A percentile compares a stretch with the other conserved stretches of the same genome.
Evolutionary conservation across 495 filamentous ascomycete species (phyloP).

Genomic region (Neurospora tetraspora): DNA sequence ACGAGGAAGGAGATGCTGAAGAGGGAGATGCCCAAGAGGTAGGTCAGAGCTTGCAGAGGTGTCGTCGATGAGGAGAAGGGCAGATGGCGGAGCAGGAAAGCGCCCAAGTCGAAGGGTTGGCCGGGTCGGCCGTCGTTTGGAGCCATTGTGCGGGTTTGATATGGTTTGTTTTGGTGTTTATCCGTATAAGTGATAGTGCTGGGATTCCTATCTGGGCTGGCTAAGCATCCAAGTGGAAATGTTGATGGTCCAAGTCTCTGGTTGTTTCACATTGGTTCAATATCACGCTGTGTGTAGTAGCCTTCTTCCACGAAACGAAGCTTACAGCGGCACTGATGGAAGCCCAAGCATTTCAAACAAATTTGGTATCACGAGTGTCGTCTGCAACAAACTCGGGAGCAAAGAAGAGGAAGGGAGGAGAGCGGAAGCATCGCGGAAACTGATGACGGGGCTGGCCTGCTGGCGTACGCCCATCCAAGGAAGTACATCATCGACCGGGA

Average conservation of each 20-base stretch:
- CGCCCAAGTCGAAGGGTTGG: not conserved
- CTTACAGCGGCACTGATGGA: not conserved
- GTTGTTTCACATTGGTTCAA: not conserved
- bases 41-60: conserved; percentile 65
- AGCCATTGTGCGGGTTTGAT: not conserved
- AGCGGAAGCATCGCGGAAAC: not conserved
- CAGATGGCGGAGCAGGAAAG: conserved; percentile 31
- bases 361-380: not conserved
- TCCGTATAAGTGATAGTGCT: not conserved
- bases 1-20: conserved; percentile 97
- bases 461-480: not conserved
- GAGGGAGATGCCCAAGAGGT: conserved; percentile 80
- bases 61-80: conserved; percentile 52
- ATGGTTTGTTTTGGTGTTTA: not conserved
- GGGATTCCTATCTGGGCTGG: not conserved
- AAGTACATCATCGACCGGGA: not conserved
- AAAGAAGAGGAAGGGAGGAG: not conserved
- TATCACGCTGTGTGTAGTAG: not conserved
- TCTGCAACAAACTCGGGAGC: not conserved
- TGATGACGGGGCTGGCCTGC: not conserved
- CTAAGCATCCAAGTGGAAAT: not conserved
- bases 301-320: not conserved
- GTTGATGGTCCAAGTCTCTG: not conserved
- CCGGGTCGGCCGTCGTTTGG: not conserved
- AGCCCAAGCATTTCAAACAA: not conserved